phyloP scores from a whole-genome alignment of 306 rosid genomes.

The Prunus mume region DNA sequence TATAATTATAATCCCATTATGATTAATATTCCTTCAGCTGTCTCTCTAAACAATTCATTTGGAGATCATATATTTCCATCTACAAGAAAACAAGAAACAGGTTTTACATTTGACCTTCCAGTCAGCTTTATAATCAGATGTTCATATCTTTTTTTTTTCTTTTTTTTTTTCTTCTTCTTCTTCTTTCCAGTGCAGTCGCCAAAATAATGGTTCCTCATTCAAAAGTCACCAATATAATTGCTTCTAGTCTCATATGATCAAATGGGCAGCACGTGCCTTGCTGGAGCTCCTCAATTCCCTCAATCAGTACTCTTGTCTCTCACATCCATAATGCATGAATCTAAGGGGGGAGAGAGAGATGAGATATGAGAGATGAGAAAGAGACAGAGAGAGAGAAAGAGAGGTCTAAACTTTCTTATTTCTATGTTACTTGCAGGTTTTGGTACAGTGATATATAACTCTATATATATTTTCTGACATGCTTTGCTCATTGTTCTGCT shows the following conservation, averaged over 20 bases:
- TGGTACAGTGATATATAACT: too few relatives aligned
- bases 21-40: not conserved
- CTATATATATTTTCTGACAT: not conserved
- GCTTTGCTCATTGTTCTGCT: not conserved
- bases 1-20: not conserved
- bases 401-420: not conserved
- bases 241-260: constrained; percentile 23
- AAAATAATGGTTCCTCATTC: not conserved
- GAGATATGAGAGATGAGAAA: too few relatives aligned
- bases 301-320: constrained; percentile 11
- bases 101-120: not conserved
- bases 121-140: constrained; percentile 2
- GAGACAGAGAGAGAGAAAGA: not conserved
- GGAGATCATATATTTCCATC: not conserved
- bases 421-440: too few relatives aligned
- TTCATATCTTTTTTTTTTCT: too few relatives aligned
- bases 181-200: too few relatives aligned
- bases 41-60: not conserved
- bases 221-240: not conserved
- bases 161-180: too few relatives aligned
- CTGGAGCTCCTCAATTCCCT: not conserved
- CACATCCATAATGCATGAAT: constrained; percentile 11
- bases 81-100: not conserved
- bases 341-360: not conserved
- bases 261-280: constrained; percentile 54